Percentiles rank a stretch among this genome's conserved stretches.
phyloP scores from a whole-genome alignment of 805 yeast genomes.

The Metschnikowia orientalis region DNA sequence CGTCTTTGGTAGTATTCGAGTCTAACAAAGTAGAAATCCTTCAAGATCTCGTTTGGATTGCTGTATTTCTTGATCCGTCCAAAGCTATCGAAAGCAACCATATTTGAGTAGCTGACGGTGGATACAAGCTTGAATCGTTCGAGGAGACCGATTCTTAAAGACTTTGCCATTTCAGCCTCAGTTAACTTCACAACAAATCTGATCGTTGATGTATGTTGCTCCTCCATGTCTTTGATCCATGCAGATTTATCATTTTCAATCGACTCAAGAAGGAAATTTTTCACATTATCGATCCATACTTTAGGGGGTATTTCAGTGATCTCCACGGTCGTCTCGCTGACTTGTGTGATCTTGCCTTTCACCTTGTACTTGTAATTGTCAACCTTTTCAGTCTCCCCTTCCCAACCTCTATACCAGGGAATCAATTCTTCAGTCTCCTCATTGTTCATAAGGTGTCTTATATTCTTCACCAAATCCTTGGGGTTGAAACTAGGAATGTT shows the following conservation, averaged over 20 bases:
- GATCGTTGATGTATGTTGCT: slow-evolving; percentile 82
- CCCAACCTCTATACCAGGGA: slow-evolving; percentile 98
- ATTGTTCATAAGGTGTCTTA: slow-evolving; percentile 67
- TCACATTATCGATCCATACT: slow-evolving; percentile 88
- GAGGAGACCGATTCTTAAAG: slow-evolving; percentile 68
- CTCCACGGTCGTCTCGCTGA: slow-evolving; percentile 75
- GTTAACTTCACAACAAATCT: slow-evolving; percentile 72
- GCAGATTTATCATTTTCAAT: slow-evolving; percentile 75
- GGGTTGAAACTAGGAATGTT: slow-evolving; percentile 90
- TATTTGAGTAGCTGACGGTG: slow-evolving; percentile 67
- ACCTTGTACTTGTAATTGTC: slow-evolving; percentile 68
- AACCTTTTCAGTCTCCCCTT: slow-evolving; percentile 65
- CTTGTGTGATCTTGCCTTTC: slow-evolving; percentile 74
- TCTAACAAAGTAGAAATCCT: slow-evolving; percentile 81
- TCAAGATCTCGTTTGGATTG: slow-evolving; percentile 67
- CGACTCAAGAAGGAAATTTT: slow-evolving; percentile 75
- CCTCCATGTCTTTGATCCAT: slow-evolving; percentile 94
- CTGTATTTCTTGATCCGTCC: slow-evolving; percentile 85
- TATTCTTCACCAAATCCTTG: slow-evolving; percentile 67
- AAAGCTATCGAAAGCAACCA: slow-evolving; percentile 92
- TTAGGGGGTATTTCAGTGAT: slow-evolving; percentile 91
- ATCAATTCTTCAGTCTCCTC: slow-evolving; percentile 67
- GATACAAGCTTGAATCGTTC: slow-evolving; percentile 79
- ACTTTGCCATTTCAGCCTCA: slow-evolving; percentile 78
- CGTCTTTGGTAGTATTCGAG: slow-evolving; percentile 87